These are phyloP conservation scores for Fusarium sublunatum DNA, from an alignment of 2,329 filamentous ascomycete genomes.

Conservation along the genomic window DNA sequence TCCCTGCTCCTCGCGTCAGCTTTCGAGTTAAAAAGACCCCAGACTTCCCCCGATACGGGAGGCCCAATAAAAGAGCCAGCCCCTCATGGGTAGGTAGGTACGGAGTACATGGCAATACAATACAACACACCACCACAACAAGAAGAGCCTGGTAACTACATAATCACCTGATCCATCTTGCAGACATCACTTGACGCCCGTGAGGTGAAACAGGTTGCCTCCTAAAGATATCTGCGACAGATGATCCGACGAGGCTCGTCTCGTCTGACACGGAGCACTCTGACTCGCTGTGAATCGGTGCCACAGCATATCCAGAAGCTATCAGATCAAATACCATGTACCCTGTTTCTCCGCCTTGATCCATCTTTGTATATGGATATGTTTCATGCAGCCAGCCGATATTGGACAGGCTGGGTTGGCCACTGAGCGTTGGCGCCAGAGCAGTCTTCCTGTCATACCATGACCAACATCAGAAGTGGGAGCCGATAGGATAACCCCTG, in stretches of 20 bases:
- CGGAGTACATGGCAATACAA: constrained; percentile 14
- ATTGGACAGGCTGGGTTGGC: constrained; percentile 1
- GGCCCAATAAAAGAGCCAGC: constrained; percentile 25
- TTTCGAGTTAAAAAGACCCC: constrained; percentile 5
- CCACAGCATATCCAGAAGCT: constrained; percentile 1
- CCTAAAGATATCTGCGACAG: constrained; percentile 23
- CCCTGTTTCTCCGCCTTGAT: not conserved
- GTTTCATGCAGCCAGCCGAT: constrained; percentile 27
- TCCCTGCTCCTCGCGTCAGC: constrained; percentile 8
- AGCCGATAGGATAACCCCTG: not conserved
- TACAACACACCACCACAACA: constrained; percentile 20
- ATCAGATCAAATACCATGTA: constrained; percentile 4
- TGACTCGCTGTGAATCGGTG: constrained; percentile 14
- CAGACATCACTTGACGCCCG: constrained; percentile 35
- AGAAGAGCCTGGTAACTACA: constrained; percentile 10
- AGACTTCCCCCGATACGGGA: constrained; percentile 25
- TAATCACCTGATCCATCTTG: constrained; percentile 37
- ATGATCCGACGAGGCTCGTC: constrained; percentile 22
- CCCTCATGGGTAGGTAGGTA: constrained; percentile 1
- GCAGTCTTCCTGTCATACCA: constrained; percentile 16
- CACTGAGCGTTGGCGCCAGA: constrained; percentile 4
- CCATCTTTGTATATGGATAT: not conserved
- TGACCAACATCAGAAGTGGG: not conserved
- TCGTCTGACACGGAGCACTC: constrained; percentile 19
- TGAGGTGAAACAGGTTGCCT: constrained; percentile 38